Conservation (phyloP, 306 rosid genomes). For the Cucurbita ficifolia region DNA sequence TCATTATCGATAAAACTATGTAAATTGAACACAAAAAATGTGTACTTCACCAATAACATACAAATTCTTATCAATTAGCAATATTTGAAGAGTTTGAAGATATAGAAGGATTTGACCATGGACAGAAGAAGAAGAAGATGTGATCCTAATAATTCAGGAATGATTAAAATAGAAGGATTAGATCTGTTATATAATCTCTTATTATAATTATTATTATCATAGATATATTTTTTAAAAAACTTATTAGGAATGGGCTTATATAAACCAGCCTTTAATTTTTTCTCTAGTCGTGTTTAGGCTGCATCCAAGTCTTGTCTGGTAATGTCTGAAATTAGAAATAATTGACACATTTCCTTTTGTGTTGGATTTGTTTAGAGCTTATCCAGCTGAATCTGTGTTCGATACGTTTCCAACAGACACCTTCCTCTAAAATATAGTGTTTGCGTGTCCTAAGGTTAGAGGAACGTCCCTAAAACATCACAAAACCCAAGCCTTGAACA, state of each 20-base stretch:
- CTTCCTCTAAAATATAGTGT: no score
- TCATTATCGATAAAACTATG: no score
- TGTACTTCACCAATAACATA: no score
- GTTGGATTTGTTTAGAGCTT: background rate
- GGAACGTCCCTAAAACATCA: background rate
- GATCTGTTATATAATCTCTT: background rate
- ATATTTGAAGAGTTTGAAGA: background rate
- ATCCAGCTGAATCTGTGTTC: background rate
- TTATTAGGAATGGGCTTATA: background rate
- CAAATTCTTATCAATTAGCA: background rate
- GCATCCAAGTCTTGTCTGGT: background rate
- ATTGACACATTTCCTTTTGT: background rate
- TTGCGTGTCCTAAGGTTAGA: no score
- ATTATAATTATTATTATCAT: background rate
- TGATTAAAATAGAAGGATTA: background rate
- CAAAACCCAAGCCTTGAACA: background rate
- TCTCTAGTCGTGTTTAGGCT: background rate
- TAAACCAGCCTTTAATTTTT: background rate
- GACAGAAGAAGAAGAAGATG: background rate
- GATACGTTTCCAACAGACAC: background rate
- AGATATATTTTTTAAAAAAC: no score
- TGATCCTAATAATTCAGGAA: background rate
- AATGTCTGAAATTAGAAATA: background rate
- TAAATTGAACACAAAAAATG: no score
- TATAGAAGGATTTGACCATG: background rate